Evolutionary conservation across 352 stramenopile genomes (phyloP), one percentile per base, ranked within the genome.

Genomic region (Elongisporangium prolatum): DNA sequence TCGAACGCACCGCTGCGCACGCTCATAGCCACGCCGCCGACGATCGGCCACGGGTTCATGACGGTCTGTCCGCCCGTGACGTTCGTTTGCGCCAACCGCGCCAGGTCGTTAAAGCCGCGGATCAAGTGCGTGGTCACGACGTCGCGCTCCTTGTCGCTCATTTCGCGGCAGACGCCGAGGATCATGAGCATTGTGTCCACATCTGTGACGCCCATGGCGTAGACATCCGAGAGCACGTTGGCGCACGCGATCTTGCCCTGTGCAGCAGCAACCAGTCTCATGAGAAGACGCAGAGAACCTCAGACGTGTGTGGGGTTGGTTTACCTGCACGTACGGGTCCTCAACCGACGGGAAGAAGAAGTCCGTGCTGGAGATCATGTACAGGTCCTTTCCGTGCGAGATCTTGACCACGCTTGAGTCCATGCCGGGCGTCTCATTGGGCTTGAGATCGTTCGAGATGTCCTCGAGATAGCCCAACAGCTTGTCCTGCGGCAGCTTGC

Each of bases 111-210:
- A 72, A 98, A 98, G 37, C 95, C 95, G 18, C 88, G 78, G 37
- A 98, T 97, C 79, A 98, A 93, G 68, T 97, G 83, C 60, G 84
- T 90, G 17, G 95, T 98, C 60, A 97, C 95, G 34, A 98, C 89
- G 52, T 94, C 88, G 50, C 93, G 84, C 62, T 98, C 83, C 17
- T 91, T 81, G 48, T 95, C 85, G 18, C 68, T 86, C 95, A 98
- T 98, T 57, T 97, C 88, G 18, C 88, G 78, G 56, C 84, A 97
- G 0, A 97, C 91, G 21, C 91, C 92, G 21, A 98, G 79, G 40
- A 96, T 88, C 95, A 98, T 98, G 53, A 98, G 76, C 69, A 98
- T 93, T 61, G 95, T 98, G 74, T 98, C 94, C 58, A 96, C 90
- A 40, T 98, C 80, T 7, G 89, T 96, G 18, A 98, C 88, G 54